phyloP scores from a whole-genome alignment of 2,329 filamentous ascomycete species.

The Colletotrichum ledebouriae region DNA sequence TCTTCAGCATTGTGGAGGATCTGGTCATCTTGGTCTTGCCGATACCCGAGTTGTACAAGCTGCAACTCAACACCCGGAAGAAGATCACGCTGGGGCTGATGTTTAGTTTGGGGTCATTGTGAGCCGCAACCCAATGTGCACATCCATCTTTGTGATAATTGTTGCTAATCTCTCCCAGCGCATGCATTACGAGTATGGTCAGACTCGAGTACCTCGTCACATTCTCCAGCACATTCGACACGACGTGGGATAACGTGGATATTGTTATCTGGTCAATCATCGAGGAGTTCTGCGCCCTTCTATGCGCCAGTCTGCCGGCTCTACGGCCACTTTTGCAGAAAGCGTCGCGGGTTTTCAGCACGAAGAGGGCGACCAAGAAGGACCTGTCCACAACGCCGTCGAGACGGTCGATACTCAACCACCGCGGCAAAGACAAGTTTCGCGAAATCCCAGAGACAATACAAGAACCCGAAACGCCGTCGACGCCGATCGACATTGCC shows the following conservation, averaged over 20 bases:
- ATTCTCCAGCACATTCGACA: conserved; percentile 35
- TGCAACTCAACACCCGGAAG: conserved; percentile 74
- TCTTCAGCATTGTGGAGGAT: conserved; percentile 77
- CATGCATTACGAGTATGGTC: conserved; percentile 44
- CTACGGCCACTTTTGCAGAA: conserved; percentile 55
- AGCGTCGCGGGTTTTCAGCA: conserved; percentile 12
- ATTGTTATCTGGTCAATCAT: conserved; percentile 51
- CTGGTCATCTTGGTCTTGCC: conserved; percentile 75
- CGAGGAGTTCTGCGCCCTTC: conserved; percentile 54
- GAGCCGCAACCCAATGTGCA: conserved; percentile 51
- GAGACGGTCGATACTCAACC: conserved; percentile 24
- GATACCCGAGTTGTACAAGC: conserved; percentile 72
- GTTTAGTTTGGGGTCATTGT: conserved; percentile 76
- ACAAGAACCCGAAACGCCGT: conserved; percentile 1
- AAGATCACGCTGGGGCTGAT: conserved; percentile 76
- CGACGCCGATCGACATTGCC: conserved; percentile 34
- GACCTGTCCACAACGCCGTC: conserved; percentile 7
- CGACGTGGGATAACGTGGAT: conserved; percentile 51
- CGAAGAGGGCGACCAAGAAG: conserved; percentile 38
- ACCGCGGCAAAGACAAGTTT: conserved; percentile 23
- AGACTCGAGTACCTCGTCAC: conserved; percentile 43
- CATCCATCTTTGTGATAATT: too few species aligned
- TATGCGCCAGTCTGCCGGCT: conserved; percentile 57
- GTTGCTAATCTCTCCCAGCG: conserved; percentile 30
- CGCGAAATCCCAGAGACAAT: conserved; percentile 15